phyloP scores from a whole-genome alignment of 345 rosid genomes.

The rapeseed (Brassica napus) region Da-Ae NC_063452.1:60593501-60594000 shows the following conservation, averaged over 20 bases:
- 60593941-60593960: slow-evolving; percentile 18
- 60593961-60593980: slow-evolving; percentile 18
- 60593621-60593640: too few species aligned
- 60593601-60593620: too few species aligned
- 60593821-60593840: background rate
- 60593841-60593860: background rate
- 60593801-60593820: background rate
- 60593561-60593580: too few species aligned
- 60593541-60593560: too few species aligned
- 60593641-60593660: too few species aligned
- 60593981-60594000: slow-evolving; percentile 22
- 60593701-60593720: too few species aligned
- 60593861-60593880: background rate
- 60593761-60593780: background rate
- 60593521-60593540: too few species aligned
- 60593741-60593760: background rate
- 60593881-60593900: background rate
- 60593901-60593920: slow-evolving; percentile 4
- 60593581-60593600: too few species aligned
- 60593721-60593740: too few species aligned
- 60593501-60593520: too few species aligned
- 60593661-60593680: too few species aligned
- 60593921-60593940: slow-evolving; percentile 4
- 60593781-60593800: background rate
- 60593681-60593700: too few species aligned